phyloP scores from a whole-genome alignment of 331 rosid species.

The Spiraea crenata region DNA sequence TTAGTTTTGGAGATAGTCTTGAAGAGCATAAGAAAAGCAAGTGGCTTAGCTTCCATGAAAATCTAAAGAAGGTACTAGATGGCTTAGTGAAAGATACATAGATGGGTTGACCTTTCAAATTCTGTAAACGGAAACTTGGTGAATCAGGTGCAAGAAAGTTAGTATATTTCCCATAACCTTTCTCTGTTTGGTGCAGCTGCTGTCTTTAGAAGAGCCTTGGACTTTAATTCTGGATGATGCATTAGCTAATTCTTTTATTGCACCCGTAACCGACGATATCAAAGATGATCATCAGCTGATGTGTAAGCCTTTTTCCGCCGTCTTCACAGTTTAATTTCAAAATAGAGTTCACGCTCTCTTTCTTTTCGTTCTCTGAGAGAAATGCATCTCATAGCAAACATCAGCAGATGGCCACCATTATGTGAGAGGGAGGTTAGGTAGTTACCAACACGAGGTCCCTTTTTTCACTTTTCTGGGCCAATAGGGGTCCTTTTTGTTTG shows the following conservation, averaged over 20 bases:
- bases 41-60: conserved; percentile 67
- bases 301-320: conserved; percentile 49
- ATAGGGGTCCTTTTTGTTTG: not conserved
- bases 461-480: not conserved
- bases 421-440: not conserved
- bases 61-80: conserved; percentile 65
- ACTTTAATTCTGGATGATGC: conserved; percentile 91
- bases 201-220: conserved; percentile 78
- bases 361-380: not conserved
- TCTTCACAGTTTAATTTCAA: not conserved
- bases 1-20: conserved; percentile 89
- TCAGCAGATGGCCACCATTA: not conserved
- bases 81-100: not conserved
- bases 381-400: not conserved
- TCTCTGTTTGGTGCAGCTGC: conserved; percentile 55
- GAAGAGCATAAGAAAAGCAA: conserved; percentile 62
- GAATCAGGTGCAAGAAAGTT: not conserved
- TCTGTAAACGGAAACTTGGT: not conserved
- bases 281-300: conserved; percentile 73
- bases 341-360: not conserved
- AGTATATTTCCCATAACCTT: not conserved
- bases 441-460: not conserved
- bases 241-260: conserved; percentile 81
- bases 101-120: not conserved
- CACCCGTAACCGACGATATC: conserved; percentile 81